phyloP scores from a whole-genome alignment of 2,329 filamentous ascomycete species.

The Colletotrichum chlorophyti region DNA sequence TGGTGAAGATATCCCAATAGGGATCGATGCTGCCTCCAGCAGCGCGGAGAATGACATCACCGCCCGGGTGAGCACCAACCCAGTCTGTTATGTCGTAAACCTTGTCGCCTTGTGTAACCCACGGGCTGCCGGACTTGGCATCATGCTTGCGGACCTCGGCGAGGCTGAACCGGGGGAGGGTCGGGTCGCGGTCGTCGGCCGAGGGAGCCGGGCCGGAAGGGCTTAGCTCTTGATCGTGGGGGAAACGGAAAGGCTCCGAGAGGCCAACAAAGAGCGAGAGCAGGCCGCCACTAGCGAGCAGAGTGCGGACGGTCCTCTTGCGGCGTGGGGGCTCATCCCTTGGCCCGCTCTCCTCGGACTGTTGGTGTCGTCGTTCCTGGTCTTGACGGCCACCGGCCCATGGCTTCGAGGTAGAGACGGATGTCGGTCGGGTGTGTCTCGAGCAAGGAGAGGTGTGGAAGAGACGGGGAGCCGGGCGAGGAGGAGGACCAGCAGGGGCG shows the following conservation, averaged over 20 bases:
- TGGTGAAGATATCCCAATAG: conserved; percentile 75
- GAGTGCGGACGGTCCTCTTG: conserved; percentile 5
- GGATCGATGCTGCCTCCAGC: conserved; percentile 70
- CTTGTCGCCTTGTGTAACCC: conserved; percentile 69
- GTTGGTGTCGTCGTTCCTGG: background rate
- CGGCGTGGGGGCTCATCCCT: conserved; percentile 1
- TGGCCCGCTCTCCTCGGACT: background rate
- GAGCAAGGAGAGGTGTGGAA: conserved; percentile 18
- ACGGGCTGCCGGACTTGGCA: conserved; percentile 59
- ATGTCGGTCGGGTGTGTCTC: conserved; percentile 17
- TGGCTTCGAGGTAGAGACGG: conserved; percentile 8
- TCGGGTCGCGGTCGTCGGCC: conserved; percentile 43
- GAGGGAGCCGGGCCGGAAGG: conserved; percentile 10
- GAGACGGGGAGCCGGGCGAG: background rate
- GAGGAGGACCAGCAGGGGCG: background rate
- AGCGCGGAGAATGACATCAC: conserved; percentile 71
- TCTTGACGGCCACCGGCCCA: background rate
- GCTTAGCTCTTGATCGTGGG: conserved; percentile 11
- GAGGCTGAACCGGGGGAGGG: conserved; percentile 56
- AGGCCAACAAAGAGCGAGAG: conserved; percentile 27
- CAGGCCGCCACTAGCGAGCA: conserved; percentile 30
- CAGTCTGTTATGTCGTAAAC: conserved; percentile 77
- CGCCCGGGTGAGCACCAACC: conserved; percentile 70
- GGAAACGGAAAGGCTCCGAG: conserved; percentile 22
- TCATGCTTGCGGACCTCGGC: conserved; percentile 60